phyloP scores from a whole-genome alignment of 345 rosid genomes.

The Arabis alpina region DNA sequence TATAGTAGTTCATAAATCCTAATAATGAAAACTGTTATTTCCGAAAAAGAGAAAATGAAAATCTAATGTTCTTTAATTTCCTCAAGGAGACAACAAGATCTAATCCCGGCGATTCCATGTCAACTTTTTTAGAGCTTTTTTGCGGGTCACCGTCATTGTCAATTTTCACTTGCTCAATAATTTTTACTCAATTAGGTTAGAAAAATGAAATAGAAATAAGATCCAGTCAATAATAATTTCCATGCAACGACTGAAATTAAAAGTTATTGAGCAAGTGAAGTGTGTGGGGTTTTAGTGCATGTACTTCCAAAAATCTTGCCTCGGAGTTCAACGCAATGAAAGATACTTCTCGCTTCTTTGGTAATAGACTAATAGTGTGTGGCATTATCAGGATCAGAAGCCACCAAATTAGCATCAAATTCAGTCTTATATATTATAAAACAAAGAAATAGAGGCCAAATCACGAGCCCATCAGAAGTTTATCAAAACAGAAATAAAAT shows the following conservation, averaged over 20 bases:
- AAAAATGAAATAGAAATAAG: neutral
- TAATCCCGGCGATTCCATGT: slow-evolving; percentile 29
- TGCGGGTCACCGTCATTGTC: slow-evolving; percentile 36
- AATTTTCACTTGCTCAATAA: neutral
- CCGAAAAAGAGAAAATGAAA: slow-evolving; percentile 3
- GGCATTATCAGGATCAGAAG: no score
- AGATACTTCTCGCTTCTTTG: no score
- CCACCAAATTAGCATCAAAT: no score
- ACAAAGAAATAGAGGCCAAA: no score
- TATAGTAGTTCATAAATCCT: no score
- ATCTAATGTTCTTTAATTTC: neutral
- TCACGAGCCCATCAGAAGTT: no score
- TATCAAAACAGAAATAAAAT: no score
- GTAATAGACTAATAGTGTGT: no score
- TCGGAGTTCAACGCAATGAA: no score
- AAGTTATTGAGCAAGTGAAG: slow-evolving; percentile 15
- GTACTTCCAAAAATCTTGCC: no score
- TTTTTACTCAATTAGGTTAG: neutral
- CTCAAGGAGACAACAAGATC: slow-evolving; percentile 36
- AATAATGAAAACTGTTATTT: no score
- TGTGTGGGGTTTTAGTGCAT: neutral
- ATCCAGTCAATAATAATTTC: neutral
- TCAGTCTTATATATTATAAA: no score
- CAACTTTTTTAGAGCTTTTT: neutral
- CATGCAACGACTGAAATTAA: neutral